Evolutionary conservation across 169 alveolate species (phyloP), one percentile per base, ranked within the genome.

Genomic region (Plasmodium knowlesi): DNA sequence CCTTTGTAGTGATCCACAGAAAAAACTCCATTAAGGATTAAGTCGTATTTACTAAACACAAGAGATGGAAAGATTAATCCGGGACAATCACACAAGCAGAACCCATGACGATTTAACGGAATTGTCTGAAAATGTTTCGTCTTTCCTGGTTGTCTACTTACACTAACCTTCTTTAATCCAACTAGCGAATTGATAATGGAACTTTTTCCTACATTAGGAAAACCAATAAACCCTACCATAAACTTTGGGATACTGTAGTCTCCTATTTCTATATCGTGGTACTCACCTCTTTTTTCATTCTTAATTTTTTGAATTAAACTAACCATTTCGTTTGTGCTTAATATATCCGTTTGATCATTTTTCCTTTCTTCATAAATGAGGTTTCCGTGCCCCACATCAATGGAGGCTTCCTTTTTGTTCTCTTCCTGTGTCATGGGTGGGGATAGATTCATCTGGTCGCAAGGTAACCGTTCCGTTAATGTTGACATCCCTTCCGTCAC

Each of bases 141-240:
- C 94, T 99, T 99, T 3, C 99, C 99, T 6, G 99, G 99, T 92
- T 97, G 98, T 43, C 98, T 93, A 43, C 99, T 99, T 14, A 99
- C 99, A 32, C 99, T 98, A 0, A 98, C 99, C 93, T 97, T 97
- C 92, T 99, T 99, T 53, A 92, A 95, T 28, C 98, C 98, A 96
- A 98, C 94, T 54, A 99, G 96, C n/a, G 99, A 99, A 93, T 99
- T 99, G 72, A 99, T 99, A 54, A 99, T 98, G 25, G 99, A 98
- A 57, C 99, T 98, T 96, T 99, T 99, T 37, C 99, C 99, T n/a
- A 99, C 99, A 95, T 99, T 99, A 16, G 99, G 99, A 95, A 97
- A 99, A n/a, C 99, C 99, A 8, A 99, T 99, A 96, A 98, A 97
- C 19, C 99, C 99, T 22, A 99, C 98, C 72, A 97, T 97, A 39